Evolutionary conservation across 192 early-diverging fungal species (phyloP).

Genomic region (Coemansia sp.): DNA sequence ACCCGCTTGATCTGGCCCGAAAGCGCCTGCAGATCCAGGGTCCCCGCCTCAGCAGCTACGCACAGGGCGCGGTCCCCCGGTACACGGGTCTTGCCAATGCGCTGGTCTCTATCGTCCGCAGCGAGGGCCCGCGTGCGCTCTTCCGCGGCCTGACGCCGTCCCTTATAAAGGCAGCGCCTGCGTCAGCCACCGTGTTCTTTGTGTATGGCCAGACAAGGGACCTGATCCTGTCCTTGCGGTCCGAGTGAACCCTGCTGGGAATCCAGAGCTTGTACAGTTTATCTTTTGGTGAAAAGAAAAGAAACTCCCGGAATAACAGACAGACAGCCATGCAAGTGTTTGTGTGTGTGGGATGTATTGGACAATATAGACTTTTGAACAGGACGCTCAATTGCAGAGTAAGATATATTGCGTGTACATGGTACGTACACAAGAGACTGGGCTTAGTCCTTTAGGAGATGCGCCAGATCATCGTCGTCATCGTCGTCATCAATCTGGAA

Average conservation of each 20-base stretch:
- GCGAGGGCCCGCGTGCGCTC: slow-evolving; percentile 81
- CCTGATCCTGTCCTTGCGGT: slow-evolving; percentile 41
- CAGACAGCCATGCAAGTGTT: no score
- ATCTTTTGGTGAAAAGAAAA: no score
- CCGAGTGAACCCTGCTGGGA: not conserved
- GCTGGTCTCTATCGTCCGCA: slow-evolving; percentile 62
- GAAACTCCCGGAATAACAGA: no score
- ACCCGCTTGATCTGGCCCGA: slow-evolving; percentile 88
- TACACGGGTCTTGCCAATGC: slow-evolving; percentile 67
- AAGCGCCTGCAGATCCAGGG: slow-evolving; percentile 83
- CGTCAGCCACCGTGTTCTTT: slow-evolving; percentile 85
- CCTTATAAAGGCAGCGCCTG: slow-evolving; percentile 83
- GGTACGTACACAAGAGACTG: not conserved
- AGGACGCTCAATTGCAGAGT: no score
- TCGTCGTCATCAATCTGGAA: slow-evolving; percentile 35
- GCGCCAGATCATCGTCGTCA: slow-evolving; percentile 35
- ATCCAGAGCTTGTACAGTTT: no score
- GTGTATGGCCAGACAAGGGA: slow-evolving; percentile 71
- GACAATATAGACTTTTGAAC: no score
- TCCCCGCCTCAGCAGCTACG: slow-evolving; percentile 62
- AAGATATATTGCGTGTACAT: no score
- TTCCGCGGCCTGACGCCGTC: slow-evolving; percentile 89
- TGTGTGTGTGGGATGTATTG: no score
- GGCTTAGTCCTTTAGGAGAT: slow-evolving; percentile 18
- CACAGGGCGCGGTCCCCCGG: slow-evolving; percentile 63